Evolutionary conservation across 805 yeast species (phyloP).

Genomic region (Metschnikowia similis): DNA sequence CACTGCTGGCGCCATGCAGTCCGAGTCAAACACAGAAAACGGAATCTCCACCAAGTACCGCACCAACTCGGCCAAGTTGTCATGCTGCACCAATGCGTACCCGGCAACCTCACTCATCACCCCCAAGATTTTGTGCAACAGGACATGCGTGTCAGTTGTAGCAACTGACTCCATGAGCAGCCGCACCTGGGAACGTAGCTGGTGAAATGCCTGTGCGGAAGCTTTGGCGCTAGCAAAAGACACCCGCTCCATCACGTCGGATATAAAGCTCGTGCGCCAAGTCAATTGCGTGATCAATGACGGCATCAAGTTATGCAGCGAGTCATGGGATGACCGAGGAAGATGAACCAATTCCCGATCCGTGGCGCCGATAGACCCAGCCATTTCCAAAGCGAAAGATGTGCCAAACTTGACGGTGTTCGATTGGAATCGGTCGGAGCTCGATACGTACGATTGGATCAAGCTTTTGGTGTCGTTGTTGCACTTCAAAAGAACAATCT

Average conservation of each 20-base stretch:
- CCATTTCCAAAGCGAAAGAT: conserved; percentile 87
- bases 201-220: conserved; percentile 24
- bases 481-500: conserved; percentile 51
- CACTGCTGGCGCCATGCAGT: conserved; percentile 58
- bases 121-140: conserved; percentile 29
- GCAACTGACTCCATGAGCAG: conserved; percentile 12
- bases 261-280: conserved; percentile 52
- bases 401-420: conserved; percentile 65
- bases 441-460: conserved; percentile 69
- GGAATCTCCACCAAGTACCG: conserved; percentile 64
- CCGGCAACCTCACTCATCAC: conserved; percentile 46
- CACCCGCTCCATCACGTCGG: conserved; percentile 28
- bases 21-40: conserved; percentile 58
- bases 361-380: conserved; percentile 62
- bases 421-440: conserved; percentile 17
- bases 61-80: conserved; percentile 44
- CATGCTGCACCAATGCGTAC: conserved; percentile 27
- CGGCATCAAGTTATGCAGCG: conserved; percentile 56
- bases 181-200: conserved; percentile 24
- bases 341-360: conserved; percentile 63
- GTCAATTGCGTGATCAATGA: conserved; percentile 73
- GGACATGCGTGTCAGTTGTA: conserved; percentile 10
- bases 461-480: conserved; percentile 74
- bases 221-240: conserved; percentile 26
- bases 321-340: conserved; percentile 27